A percentile compares a stretch with the other conserved stretches of the same genome.
Evolutionary conservation across 179 eudicot species (phyloP).

Genomic region (Patellifolia procumbens): DNA sequence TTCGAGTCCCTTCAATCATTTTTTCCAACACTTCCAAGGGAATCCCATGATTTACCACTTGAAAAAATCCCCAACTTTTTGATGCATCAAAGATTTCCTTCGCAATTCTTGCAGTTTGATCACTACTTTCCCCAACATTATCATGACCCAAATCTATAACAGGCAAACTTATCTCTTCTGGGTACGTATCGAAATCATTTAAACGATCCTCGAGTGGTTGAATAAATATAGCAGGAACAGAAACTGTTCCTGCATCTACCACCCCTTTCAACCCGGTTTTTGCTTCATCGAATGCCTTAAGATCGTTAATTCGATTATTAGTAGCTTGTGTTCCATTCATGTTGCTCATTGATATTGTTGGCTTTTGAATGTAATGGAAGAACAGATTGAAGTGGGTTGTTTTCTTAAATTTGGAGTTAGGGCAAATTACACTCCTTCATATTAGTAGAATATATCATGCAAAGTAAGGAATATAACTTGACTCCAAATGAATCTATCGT

Average conservation of each 20-base stretch:
- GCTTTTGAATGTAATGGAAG: not conserved
- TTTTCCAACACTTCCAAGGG: slow-evolving; percentile 18
- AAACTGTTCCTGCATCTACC: slow-evolving; percentile 23
- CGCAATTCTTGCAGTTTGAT: not conserved
- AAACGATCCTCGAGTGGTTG: slow-evolving; percentile 15
- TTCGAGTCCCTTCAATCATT: slow-evolving; percentile 14
- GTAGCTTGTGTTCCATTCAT: not conserved
- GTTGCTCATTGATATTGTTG: not conserved
- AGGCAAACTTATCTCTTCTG: not conserved
- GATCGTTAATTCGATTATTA: slow-evolving; percentile 18
- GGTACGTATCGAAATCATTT: not conserved
- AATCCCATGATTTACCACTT: slow-evolving; percentile 28
- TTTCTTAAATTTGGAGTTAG: not conserved
- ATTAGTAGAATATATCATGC: too few relatives aligned
- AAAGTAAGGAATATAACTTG: too few relatives aligned
- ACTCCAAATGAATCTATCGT: too few relatives aligned
- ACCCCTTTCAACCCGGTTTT: slow-evolving; percentile 31
- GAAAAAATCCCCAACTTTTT: slow-evolving; percentile 29
- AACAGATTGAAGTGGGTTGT: not conserved
- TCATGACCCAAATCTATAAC: slow-evolving; percentile 23
- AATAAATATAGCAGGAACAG: slow-evolving; percentile 19
- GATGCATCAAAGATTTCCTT: slow-evolving; percentile 3
- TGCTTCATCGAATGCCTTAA: slow-evolving; percentile 26
- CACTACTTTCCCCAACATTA: not conserved
- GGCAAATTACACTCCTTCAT: too few relatives aligned